These are phyloP conservation scores for Metarhizium sp. DNA, from an alignment of 2,329 filamentous ascomycete species.

Conservation along the genomic window DNA sequence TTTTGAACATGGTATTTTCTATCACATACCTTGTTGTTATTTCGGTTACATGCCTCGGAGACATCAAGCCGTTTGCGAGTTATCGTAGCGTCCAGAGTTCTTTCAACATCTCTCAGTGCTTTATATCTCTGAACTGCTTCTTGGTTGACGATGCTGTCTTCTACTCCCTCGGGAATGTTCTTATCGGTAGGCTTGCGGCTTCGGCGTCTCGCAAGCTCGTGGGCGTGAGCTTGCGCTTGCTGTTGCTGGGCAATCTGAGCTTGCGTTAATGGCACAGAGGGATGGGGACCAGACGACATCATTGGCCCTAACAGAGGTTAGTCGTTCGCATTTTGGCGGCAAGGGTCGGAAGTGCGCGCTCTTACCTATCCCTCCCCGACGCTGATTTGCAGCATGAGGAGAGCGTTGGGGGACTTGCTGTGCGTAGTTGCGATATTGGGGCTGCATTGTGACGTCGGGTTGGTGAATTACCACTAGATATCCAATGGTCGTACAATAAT, in stretches of 20 bases:
- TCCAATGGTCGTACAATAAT: neutral
- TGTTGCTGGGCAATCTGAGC: constrained; percentile 44
- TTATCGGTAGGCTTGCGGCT: constrained; percentile 90
- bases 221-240: constrained; percentile 42
- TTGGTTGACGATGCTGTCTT: constrained; percentile 65
- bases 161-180: constrained; percentile 84
- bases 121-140: constrained; percentile 77
- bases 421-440: constrained; percentile 41
- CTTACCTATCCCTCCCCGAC: constrained; percentile 45
- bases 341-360: constrained; percentile 3
- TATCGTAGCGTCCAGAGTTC: constrained; percentile 82
- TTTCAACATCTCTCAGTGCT: constrained; percentile 76
- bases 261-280: constrained; percentile 40
- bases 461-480: neutral
- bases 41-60: constrained; percentile 23
- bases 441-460: constrained; percentile 34
- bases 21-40: constrained; percentile 53
- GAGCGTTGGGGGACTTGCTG: constrained; percentile 41
- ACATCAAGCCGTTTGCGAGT: constrained; percentile 91
- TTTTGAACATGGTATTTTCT: neutral
- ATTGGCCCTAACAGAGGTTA: constrained; percentile 36
- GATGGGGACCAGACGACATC: constrained; percentile 45
- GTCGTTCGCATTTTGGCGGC: constrained; percentile 4
- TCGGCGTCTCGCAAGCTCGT: constrained; percentile 65
- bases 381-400: constrained; percentile 37